Conservation (phyloP, 768 basidiomycete species). For the Hypsizygus marmoreus region DNA sequence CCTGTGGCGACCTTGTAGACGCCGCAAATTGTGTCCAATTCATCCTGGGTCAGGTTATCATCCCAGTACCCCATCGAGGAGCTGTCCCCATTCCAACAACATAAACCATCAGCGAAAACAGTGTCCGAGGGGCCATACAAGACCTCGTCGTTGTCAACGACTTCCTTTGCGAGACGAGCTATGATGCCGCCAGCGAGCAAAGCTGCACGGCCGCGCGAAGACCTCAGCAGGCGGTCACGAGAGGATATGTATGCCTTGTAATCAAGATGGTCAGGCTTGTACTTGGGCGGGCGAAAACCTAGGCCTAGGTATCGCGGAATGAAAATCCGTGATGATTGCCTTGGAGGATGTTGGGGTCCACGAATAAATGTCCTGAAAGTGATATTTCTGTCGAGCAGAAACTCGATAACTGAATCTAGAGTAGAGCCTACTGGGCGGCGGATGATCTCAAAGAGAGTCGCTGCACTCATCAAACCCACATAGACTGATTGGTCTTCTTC, state of each 20-base stretch:
- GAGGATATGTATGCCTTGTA: conserved; percentile 5
- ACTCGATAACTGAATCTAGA: background rate
- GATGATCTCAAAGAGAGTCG: conserved; percentile 12
- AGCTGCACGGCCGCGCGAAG: conserved; percentile 24
- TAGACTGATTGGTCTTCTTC: background rate
- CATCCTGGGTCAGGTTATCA: conserved; percentile 22
- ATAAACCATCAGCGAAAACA: conserved; percentile 4
- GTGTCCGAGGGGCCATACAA: conserved; percentile 19
- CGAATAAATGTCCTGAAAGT: conserved; percentile 12
- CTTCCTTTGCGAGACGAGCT: conserved; percentile 20
- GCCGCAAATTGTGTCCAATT: conserved; percentile 22
- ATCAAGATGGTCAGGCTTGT: conserved; percentile 5
- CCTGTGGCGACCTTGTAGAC: conserved; percentile 22
- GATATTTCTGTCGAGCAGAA: conserved; percentile 10
- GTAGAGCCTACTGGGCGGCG: background rate
- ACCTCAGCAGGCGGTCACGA: conserved; percentile 4
- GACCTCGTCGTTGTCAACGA: conserved; percentile 11
- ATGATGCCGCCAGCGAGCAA: conserved; percentile 26
- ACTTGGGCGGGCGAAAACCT: conserved; percentile 14
- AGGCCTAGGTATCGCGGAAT: conserved; percentile 8
- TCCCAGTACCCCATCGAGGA: conserved; percentile 15
- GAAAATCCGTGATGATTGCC: background rate
- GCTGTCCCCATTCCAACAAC: conserved; percentile 1
- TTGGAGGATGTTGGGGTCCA: background rate
- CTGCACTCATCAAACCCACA: conserved; percentile 10